Conservation (phyloP, 768 basidiomycete genomes). For the Suillus plorans region DNA sequence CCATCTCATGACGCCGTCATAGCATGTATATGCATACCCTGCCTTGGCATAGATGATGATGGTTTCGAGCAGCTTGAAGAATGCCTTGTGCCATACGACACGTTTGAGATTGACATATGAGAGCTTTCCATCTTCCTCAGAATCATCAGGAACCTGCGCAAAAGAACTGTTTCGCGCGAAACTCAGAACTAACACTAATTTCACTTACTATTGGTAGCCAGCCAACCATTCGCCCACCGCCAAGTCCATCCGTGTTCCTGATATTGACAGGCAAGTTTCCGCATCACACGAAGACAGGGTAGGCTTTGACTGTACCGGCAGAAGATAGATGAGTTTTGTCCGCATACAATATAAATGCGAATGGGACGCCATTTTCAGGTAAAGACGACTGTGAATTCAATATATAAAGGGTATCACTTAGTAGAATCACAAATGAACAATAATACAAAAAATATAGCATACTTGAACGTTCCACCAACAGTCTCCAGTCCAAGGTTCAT, state of each 20-base stretch:
- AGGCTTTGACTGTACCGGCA: conserved; percentile 37
- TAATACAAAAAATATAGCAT: conserved; percentile 2
- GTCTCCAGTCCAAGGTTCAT: conserved; percentile 40
- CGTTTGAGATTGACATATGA: conserved; percentile 31
- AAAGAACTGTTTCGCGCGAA: no score
- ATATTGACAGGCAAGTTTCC: conserved; percentile 33
- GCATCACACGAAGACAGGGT: conserved; percentile 35
- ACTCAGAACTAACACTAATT: no score
- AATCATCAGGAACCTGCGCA: neutral
- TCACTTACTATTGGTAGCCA: conserved; percentile 36
- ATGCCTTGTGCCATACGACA: conserved; percentile 35
- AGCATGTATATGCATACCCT: conserved; percentile 26
- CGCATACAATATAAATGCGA: conserved; percentile 37
- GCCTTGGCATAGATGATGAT: conserved; percentile 19
- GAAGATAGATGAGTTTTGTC: conserved; percentile 40
- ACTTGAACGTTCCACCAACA: conserved; percentile 39
- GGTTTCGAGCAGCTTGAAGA: conserved; percentile 28
- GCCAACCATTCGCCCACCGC: conserved; percentile 36
- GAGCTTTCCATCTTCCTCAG: conserved; percentile 31
- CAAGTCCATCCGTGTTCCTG: conserved; percentile 33
- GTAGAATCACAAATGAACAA: neutral
- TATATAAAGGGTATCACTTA: no score
- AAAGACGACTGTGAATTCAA: neutral
- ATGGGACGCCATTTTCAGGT: conserved; percentile 20
- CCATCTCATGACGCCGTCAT: conserved; percentile 24